Percentiles rank a stretch among this genome's conserved stretches.
phyloP scores from a whole-genome alignment of 192 early-diverging fungal species.

The Dimargaris cristalligena region DNA sequence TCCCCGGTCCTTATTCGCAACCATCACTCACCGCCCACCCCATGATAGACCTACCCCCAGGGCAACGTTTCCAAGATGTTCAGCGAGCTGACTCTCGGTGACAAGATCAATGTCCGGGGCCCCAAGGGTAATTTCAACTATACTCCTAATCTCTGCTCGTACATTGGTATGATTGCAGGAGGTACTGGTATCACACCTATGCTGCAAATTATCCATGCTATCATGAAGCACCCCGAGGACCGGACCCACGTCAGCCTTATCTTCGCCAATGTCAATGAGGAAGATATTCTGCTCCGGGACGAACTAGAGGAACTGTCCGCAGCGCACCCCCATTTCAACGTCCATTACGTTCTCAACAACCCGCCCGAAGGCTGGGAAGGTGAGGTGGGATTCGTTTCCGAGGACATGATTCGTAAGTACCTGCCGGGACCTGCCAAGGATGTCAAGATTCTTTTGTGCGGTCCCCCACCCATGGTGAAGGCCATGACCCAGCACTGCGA shows the following conservation, averaged over 20 bases:
- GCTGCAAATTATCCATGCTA: conserved; percentile 80
- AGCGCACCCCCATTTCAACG: conserved; percentile 54
- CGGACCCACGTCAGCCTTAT: conserved; percentile 73
- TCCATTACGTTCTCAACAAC: conserved; percentile 72
- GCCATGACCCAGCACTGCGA: conserved; percentile 54
- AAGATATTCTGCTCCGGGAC: conserved; percentile 72
- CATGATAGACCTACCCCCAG: conserved; percentile 44
- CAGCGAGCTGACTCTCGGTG: conserved; percentile 47
- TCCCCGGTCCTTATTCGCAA: too few species aligned
- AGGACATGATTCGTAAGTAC: conserved; percentile 58
- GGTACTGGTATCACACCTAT: conserved; percentile 96
- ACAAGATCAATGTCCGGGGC: conserved; percentile 58
- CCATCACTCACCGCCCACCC: neutral
- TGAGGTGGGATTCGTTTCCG: conserved; percentile 70
- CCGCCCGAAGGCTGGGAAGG: conserved; percentile 67
- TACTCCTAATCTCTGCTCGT: conserved; percentile 56
- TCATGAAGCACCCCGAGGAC: conserved; percentile 72
- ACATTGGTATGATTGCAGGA: conserved; percentile 84
- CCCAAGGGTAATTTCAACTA: conserved; percentile 85
- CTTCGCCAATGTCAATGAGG: conserved; percentile 78
- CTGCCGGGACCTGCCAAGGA: conserved; percentile 56
- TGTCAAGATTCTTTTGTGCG: conserved; percentile 80
- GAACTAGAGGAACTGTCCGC: conserved; percentile 62
- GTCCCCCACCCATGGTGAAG: conserved; percentile 77
- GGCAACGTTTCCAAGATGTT: conserved; percentile 69